Evolutionary conservation across 306 rosid genomes (phyloP).

Genomic region (Malus sylvestris): DNA sequence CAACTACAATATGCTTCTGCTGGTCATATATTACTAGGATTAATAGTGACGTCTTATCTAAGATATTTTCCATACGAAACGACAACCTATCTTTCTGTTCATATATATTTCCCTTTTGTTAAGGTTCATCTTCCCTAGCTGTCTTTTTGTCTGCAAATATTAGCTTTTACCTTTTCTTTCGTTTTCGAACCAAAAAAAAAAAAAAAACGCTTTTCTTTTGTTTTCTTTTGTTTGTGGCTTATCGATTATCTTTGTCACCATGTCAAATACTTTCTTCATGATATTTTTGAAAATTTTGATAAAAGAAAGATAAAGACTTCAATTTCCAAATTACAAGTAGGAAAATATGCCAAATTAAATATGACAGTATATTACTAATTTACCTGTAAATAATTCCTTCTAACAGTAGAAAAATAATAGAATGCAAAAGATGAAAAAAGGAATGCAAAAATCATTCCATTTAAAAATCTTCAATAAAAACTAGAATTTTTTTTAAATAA

Average conservation of each 20-base stretch:
- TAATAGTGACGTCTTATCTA: not conserved
- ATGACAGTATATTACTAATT: not conserved
- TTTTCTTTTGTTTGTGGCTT: not conserved
- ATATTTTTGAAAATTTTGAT: not conserved
- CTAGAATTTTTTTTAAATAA: no score
- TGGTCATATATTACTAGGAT: not conserved
- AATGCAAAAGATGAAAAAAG: not conserved
- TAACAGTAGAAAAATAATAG: not conserved
- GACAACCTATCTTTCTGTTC: not conserved
- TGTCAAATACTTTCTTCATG: not conserved
- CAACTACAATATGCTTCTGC: not conserved
- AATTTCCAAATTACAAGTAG: not conserved
- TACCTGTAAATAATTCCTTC: not conserved
- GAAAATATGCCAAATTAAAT: not conserved
- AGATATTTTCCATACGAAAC: constrained; percentile 5
- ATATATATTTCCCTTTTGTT: not conserved
- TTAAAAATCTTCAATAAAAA: no score
- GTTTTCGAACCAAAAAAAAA: no score
- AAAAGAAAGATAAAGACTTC: not conserved
- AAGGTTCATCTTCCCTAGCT: not conserved
- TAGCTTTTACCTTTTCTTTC: not conserved
- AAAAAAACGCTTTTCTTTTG: not conserved
- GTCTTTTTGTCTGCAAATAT: not conserved
- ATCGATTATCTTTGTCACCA: not conserved
- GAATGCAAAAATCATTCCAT: no score